Conservation (phyloP, 805 yeast genomes). For the Metschnikowia bowlesiae region DNA sequence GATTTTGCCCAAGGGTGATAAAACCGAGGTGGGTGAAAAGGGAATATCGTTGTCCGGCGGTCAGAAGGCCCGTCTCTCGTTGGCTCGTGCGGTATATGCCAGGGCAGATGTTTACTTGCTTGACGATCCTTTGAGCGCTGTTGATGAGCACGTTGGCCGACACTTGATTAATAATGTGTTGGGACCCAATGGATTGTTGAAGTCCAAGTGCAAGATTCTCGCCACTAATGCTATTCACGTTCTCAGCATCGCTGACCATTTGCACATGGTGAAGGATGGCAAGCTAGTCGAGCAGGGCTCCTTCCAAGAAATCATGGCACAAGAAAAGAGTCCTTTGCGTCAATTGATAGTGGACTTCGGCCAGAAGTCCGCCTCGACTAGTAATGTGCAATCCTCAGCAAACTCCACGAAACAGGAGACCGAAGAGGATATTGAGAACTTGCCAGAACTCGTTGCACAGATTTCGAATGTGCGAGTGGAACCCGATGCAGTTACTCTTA, state of each 20-base stretch:
- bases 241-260: slow-evolving; percentile 64
- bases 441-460: slow-evolving; percentile 24
- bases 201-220: slow-evolving; percentile 67
- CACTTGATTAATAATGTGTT: slow-evolving; percentile 79
- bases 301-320: slow-evolving; percentile 47
- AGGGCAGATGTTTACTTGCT: slow-evolving; percentile 87
- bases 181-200: slow-evolving; percentile 74
- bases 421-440: slow-evolving; percentile 11
- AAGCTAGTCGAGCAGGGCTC: slow-evolving; percentile 63
- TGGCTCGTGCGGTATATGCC: slow-evolving; percentile 94
- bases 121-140: slow-evolving; percentile 94
- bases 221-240: slow-evolving; percentile 88
- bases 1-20: slow-evolving; percentile 82
- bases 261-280: slow-evolving; percentile 69
- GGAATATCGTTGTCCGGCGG: slow-evolving; percentile 97
- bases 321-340: slow-evolving; percentile 45
- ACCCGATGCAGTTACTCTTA: slow-evolving; percentile 35
- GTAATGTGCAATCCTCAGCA: slow-evolving; percentile 14
- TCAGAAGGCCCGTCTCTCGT: slow-evolving; percentile 90
- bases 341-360: slow-evolving; percentile 63
- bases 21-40: slow-evolving; percentile 92
- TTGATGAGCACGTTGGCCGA: slow-evolving; percentile 93
- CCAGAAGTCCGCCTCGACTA: slow-evolving; percentile 28
- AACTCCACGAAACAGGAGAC: slow-evolving; percentile 20
- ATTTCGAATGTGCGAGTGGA: slow-evolving; percentile 27